Percentiles rank a stretch among this genome's conserved stretches.
phyloP scores from a whole-genome alignment of 2,329 filamentous ascomycete species.

The Trichoderma guizhouense region DNA sequence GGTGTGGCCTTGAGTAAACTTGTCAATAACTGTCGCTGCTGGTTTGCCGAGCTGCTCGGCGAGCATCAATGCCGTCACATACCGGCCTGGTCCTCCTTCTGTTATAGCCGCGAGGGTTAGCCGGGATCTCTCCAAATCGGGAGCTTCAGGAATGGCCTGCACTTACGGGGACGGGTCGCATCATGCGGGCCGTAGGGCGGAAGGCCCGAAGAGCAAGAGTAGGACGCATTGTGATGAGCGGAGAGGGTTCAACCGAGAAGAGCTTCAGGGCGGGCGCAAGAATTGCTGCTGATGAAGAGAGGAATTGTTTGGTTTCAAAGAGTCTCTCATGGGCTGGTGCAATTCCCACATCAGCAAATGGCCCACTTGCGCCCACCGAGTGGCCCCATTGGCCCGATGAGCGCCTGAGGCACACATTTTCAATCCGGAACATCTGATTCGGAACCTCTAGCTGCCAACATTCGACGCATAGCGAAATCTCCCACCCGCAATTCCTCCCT shows the following conservation, averaged over 20 bases:
- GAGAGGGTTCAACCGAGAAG: conserved; percentile 31
- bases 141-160: neutral
- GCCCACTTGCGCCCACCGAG: conserved; percentile 23
- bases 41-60: neutral
- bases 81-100: conserved; percentile 68
- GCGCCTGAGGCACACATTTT: conserved; percentile 41
- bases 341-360: conserved; percentile 27
- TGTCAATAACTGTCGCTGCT: conserved; percentile 23
- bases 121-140: conserved; percentile 19
- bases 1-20: conserved; percentile 70
- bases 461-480: conserved; percentile 35
- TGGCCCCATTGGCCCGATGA: conserved; percentile 35
- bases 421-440: conserved; percentile 43
- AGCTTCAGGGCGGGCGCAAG: neutral
- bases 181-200: conserved; percentile 62
- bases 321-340: conserved; percentile 29
- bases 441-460: conserved; percentile 29
- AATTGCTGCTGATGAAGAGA: conserved; percentile 26
- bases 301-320: conserved; percentile 27
- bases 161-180: conserved; percentile 69
- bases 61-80: conserved; percentile 39
- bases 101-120: conserved; percentile 30
- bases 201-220: conserved; percentile 65
- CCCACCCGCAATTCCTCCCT: conserved; percentile 27
- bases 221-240: conserved; percentile 57